Conservation (phyloP, 148 eudicot genomes). For the Polygonum maritimum region DNA sequence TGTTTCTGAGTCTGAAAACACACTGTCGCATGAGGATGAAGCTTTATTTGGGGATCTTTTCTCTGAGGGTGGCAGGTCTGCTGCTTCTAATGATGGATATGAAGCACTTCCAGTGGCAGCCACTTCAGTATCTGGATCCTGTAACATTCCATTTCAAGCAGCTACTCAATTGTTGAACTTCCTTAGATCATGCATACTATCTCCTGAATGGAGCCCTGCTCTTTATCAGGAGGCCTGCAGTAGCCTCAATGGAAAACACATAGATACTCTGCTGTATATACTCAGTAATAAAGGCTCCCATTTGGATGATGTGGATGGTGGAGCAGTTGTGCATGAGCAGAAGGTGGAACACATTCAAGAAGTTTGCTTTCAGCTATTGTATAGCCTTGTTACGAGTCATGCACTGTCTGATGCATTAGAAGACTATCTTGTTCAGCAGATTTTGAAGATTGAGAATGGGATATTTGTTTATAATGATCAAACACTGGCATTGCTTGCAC, state of each 20-base stretch:
- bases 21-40: slow-evolving; percentile 87
- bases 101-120: slow-evolving; percentile 52
- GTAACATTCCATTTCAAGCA: slow-evolving; percentile 68
- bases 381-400: slow-evolving; percentile 44
- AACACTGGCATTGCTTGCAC: slow-evolving; percentile 76
- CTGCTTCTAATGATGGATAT: slow-evolving; percentile 72
- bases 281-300: slow-evolving; percentile 40
- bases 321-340: slow-evolving; percentile 36
- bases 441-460: slow-evolving; percentile 66
- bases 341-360: slow-evolving; percentile 54
- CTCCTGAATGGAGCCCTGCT: slow-evolving; percentile 56
- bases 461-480: slow-evolving; percentile 59
- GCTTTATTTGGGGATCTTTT: slow-evolving; percentile 96
- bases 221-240: slow-evolving; percentile 57
- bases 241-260: slow-evolving; percentile 47
- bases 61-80: slow-evolving; percentile 92
- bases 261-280: slow-evolving; percentile 60
- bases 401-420: slow-evolving; percentile 55
- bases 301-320: slow-evolving; percentile 51
- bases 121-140: slow-evolving; percentile 38
- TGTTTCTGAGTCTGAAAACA: slow-evolving; percentile 54
- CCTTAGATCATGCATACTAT: slow-evolving; percentile 52
- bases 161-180: slow-evolving; percentile 57
- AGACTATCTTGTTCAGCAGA: slow-evolving; percentile 59
- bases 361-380: slow-evolving; percentile 70